A percentile compares a stretch with the other conserved stretches of the same genome.
These are phyloP conservation scores for Xanthoceras sorbifolium DNA, from an alignment of 345 rosid species.

Conservation along the genomic window DNA sequence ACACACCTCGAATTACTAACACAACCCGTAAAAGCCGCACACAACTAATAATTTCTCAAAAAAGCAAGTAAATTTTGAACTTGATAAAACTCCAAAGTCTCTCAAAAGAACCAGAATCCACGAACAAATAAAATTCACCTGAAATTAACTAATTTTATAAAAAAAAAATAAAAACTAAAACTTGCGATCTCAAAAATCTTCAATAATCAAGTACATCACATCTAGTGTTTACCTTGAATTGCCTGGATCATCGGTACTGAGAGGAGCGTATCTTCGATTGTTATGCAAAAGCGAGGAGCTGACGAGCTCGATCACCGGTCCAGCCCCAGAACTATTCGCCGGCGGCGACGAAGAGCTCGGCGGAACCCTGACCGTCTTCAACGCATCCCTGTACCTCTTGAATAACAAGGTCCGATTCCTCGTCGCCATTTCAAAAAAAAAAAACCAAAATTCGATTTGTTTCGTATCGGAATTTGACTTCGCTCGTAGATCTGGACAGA, in stretches of 20 bases:
- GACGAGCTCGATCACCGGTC: constrained; percentile 91
- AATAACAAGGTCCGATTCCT: constrained; percentile 75
- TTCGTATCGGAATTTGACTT: neutral
- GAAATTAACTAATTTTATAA: too few relatives aligned
- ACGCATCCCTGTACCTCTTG: constrained; percentile 78
- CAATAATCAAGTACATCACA: neutral
- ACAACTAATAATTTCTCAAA: too few relatives aligned
- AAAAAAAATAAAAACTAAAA: neutral
- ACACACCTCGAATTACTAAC: neutral
- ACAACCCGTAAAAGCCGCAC: neutral
- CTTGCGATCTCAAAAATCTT: neutral
- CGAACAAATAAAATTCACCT: too few relatives aligned
- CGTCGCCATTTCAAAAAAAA: constrained; percentile 62
- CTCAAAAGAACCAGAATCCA: too few relatives aligned
- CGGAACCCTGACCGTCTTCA: constrained; percentile 86
- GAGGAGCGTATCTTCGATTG: constrained; percentile 72
- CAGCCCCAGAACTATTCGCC: constrained; percentile 33
- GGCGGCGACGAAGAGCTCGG: constrained; percentile 37
- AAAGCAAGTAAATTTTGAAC: neutral
- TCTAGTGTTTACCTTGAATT: constrained; percentile 58
- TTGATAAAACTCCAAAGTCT: too few relatives aligned
- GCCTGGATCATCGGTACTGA: constrained; percentile 88
- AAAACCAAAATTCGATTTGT: constrained; percentile 14
- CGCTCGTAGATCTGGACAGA: constrained; percentile 43
- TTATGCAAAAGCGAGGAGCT: constrained; percentile 74